These are phyloP conservation scores for Ophiostoma ips DNA, from an alignment of 2,329 filamentous ascomycete species.

Conservation along the genomic window DNA sequence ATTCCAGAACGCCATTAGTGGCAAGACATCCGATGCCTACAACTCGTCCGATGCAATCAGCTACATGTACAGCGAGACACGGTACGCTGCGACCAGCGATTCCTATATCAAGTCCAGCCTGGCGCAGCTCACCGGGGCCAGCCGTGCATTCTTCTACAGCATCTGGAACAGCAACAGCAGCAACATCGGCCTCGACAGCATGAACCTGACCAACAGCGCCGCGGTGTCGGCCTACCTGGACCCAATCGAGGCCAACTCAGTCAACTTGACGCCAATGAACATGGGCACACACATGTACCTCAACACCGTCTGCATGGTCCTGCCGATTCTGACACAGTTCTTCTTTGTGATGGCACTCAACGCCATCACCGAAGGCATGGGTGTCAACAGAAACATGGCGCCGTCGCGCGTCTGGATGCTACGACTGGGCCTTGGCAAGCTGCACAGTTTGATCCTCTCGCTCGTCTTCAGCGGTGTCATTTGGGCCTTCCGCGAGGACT, in stretches of 20 bases:
- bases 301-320: constrained; percentile 28
- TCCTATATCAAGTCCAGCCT: constrained; percentile 16
- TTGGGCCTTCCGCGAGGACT: constrained; percentile 30
- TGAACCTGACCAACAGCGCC: neutral
- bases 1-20: constrained; percentile 18
- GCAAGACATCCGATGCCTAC: constrained; percentile 18
- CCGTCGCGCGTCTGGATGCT: constrained; percentile 15
- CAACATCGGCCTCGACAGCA: neutral
- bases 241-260: constrained; percentile 19
- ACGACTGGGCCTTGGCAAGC: constrained; percentile 16
- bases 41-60: constrained; percentile 21
- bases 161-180: constrained; percentile 11
- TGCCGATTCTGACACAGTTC: constrained; percentile 22
- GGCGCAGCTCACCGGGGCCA: constrained; percentile 10
- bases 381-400: constrained; percentile 4
- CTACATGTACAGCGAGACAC: constrained; percentile 25
- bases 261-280: constrained; percentile 21
- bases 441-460: constrained; percentile 23
- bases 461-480: constrained; percentile 26
- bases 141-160: constrained; percentile 14
- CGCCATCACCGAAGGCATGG: constrained; percentile 11
- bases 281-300: constrained; percentile 23
- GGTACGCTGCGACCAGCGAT: constrained; percentile 21
- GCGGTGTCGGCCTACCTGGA: constrained; percentile 22
- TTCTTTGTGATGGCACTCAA: constrained; percentile 20